Conservation (phyloP, 78 protist species). For the Polysphondylium violaceum region DNA sequence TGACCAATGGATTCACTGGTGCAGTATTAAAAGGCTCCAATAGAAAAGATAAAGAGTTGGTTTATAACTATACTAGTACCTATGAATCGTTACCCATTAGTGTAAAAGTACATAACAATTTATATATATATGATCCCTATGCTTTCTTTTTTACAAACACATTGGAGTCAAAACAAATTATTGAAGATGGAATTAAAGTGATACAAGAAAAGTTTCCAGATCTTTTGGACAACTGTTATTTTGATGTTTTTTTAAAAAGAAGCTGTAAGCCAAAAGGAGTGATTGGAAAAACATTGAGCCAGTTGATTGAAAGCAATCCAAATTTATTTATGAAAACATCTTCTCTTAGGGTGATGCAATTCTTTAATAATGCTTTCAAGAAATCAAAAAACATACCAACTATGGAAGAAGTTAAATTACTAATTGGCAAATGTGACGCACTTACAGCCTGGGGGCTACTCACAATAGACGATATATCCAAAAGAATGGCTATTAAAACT, state of each 20-base stretch:
- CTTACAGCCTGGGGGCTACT: slow-evolving; percentile 4
- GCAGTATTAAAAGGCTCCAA: no score
- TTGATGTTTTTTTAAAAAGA: no score
- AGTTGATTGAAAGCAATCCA: not conserved
- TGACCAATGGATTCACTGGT: no score
- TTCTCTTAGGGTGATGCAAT: not conserved
- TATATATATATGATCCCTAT: slow-evolving; percentile 39
- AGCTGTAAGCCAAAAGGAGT: no score
- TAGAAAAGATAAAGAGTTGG: no score
- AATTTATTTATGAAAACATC: not conserved
- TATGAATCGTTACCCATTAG: no score
- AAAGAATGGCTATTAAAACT: not conserved
- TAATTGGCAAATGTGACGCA: slow-evolving; percentile 1
- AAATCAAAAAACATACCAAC: not conserved
- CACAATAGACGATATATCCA: not conserved
- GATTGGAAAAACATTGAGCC: not conserved
- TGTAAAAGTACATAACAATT: no score
- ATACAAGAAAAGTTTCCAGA: not conserved
- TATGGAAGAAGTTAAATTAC: not conserved
- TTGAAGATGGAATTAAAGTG: not conserved
- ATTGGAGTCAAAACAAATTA: slow-evolving; percentile 4
- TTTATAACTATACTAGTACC: no score
- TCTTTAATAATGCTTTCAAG: not conserved
- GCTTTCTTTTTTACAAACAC: slow-evolving; percentile 8
- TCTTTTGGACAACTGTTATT: no score